Base-by-base conservation (phyloP, 2,329 filamentous ascomycete species). In the Lasiodiplodia sp. region DNA sequence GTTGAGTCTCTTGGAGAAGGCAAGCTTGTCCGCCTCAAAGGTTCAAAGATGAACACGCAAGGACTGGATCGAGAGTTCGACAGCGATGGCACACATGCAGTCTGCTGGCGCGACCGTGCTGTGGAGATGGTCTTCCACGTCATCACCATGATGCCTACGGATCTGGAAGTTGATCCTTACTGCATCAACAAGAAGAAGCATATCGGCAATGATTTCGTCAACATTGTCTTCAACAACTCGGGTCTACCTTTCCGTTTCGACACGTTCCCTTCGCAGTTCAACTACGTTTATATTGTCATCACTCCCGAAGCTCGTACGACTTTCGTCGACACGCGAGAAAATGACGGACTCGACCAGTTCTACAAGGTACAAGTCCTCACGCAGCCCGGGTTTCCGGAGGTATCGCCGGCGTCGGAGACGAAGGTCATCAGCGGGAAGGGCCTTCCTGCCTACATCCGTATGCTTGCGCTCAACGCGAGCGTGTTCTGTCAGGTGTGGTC, bases 221-320 rank as follows among this genome's bases (percentile, higher is more conserved):
- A 97, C 77, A 97, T 99, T 73, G 91, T 99, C 69, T 99, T 96
- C 86, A 99, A 99, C 78, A 93, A 97, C 75, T 97, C 94, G 2
- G 95, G 96, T n/a, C 80, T 90, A 58, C 91, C 92, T 0, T 98
- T 97, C 82, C 87, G 88, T 66, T 97, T 97, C 77, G 89, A 97
- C 77, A 97, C 93, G 0, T 97, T 99, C 74, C 93, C 93, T 0
- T 96, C 94, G 0, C 92, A 95, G 68, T 97, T 99, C 84, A 98
- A 97, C 77, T 97, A 92, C 76, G 94, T 99, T 77, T 94, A 97
- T 78, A 98, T 99, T 74, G 91, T 98, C 73, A 95, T 99, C 75
- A 93, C 92, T 2, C 96, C 96, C 0, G 92, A 94, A 70, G 94
- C 93, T 4, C 87, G 90, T 51, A 89, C 90, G 2, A 91, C 91